Base-by-base conservation (phyloP, 495 filamentous ascomycete species). In the Xylaria sp. region DNA sequence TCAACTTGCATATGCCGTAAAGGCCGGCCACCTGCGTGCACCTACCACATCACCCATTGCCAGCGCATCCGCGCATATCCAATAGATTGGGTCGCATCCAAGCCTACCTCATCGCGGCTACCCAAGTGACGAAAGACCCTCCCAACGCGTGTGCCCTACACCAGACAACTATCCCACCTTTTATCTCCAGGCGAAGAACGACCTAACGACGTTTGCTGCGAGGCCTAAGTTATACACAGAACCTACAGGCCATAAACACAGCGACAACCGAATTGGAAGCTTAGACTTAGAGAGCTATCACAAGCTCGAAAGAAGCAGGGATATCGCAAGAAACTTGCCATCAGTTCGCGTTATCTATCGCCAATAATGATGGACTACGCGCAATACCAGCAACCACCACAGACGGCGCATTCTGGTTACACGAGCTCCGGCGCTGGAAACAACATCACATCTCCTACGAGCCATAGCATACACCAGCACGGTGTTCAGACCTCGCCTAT, bases 351-450 rank as follows among this genome's bases (percentile, higher is more conserved):
- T 61, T 73, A 61, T 41, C 70, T 59, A 74, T 73, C 74, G 75
- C 80, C 78, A 80, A 88, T 80, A 79, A 89, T 90, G 85, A 90
- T 90, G 87, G 89, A 91, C 80, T 91, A 91, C 88, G 87, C 88
- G 75, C 86, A 87, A 87, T 90, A 90, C 77, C 88, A 87, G 76
- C 84, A 87, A 82, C 87, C 88, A 79, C 83, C 83, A 77, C 86
- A 85, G 76, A 82, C 80, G 79, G 80, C 86, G 67, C 88, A 91
- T 82, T 86, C 83, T 76, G 80, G 80, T 76, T 83, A 88, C 80
- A 81, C 81, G 69, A 79, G 83, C 82, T 84, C 85, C 74, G 82
- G 87, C 82, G 79, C 83, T 77, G 79, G 84, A 79, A 88, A 85
- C 83, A 86, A 85, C 73, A 89, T 90, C 78, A 88, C 88, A 35